Evolutionary conservation across 1,284 basidiomycete genomes (phyloP).

Genomic region (Pseudozyma sp.): DNA sequence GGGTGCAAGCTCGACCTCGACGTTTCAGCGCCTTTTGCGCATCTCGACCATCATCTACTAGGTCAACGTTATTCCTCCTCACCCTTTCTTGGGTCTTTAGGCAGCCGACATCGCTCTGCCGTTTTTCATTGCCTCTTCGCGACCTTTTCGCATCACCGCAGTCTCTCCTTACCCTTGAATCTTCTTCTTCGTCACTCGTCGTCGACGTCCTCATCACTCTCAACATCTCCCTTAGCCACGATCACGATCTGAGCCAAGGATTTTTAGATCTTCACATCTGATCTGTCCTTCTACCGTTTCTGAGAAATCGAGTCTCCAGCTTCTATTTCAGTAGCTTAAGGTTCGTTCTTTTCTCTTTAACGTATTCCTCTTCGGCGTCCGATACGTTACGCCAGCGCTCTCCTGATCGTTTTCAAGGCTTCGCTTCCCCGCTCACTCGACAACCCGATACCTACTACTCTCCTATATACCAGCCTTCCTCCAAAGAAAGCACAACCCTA

Average conservation of each 20-base stretch:
- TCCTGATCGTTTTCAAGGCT: conserved; percentile 13
- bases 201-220: neutral
- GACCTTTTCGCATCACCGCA: conserved; percentile 34
- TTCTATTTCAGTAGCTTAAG: neutral
- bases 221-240: conserved; percentile 3
- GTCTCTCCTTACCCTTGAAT: neutral
- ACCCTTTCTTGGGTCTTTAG: conserved; percentile 4
- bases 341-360: conserved; percentile 8
- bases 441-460: conserved; percentile 10
- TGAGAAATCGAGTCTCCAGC: neutral
- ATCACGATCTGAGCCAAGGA: conserved; percentile 29
- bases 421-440: neutral
- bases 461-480: conserved; percentile 19
- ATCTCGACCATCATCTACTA: conserved; percentile 16
- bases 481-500: conserved; percentile 2
- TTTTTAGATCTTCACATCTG: neutral
- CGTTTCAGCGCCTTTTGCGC: conserved; percentile 29
- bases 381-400: conserved; percentile 53
- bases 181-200: neutral
- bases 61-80: conserved; percentile 2
- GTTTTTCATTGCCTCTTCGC: conserved; percentile 11
- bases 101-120: conserved; percentile 58
- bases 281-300: conserved; percentile 9
- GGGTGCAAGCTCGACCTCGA: conserved; percentile 13
- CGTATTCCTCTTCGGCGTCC: conserved; percentile 33